Conservation (phyloP, 164 flowering plant species). For the Sextonia rubra region DNA sequence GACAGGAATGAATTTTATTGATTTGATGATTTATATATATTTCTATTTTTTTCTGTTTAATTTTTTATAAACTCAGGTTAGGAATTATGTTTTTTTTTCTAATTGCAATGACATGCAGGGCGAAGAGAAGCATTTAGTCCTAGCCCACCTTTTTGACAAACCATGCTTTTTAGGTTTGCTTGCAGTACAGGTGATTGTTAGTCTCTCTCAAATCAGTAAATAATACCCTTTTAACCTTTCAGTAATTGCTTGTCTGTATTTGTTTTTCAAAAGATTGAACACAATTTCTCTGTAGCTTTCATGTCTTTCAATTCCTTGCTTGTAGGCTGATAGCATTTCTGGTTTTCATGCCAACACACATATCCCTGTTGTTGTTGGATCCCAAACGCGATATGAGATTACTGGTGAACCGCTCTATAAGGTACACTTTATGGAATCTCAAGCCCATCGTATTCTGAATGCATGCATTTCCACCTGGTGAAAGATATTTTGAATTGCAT, state of each 20-base stretch:
- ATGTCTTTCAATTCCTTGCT: not conserved
- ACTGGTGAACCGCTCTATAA: constrained; percentile 85
- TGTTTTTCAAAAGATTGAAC: not conserved
- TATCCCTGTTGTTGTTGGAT: constrained; percentile 85
- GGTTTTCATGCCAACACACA: constrained; percentile 89
- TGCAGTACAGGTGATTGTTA: constrained; percentile 59
- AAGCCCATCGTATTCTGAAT: not conserved
- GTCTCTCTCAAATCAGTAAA: not conserved
- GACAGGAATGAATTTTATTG: not conserved
- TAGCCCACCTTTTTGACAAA: constrained; percentile 96
- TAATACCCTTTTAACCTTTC: not conserved
- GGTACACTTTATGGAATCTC: constrained; percentile 36
- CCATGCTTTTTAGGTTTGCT: constrained; percentile 93
- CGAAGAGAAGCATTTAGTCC: constrained; percentile 57
- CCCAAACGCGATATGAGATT: constrained; percentile 92
- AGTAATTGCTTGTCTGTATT: not conserved
- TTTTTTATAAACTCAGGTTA: no score
- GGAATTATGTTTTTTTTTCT: not conserved
- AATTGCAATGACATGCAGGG: constrained; percentile 30
- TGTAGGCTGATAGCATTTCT: constrained; percentile 79
- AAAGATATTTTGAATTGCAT: not conserved
- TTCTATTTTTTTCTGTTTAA: no score
- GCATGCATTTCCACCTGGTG: not conserved
- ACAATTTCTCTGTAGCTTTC: not conserved
- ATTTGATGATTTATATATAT: not conserved